These are phyloP conservation scores for Hordeum marinum DNA, from an alignment of 176 grass and related monocot genomes.

Conservation along the genomic window DNA sequence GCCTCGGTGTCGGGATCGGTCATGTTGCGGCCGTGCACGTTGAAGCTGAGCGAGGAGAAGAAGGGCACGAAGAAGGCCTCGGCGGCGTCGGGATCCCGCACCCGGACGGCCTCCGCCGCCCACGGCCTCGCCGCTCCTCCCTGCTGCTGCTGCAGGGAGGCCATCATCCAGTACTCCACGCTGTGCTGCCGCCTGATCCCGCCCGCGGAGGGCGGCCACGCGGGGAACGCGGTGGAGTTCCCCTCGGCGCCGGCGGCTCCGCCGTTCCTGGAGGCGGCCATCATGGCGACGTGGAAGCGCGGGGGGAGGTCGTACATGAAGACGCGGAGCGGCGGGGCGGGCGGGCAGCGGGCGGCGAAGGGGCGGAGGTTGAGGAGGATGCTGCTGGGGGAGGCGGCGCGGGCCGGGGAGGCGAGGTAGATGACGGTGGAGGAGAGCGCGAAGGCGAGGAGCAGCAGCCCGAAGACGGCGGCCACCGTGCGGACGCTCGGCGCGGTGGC, in stretches of 20 bases:
- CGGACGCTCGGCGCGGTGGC: conserved; percentile 28
- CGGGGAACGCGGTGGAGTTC: conserved; percentile 49
- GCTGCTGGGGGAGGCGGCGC: conserved; percentile 32
- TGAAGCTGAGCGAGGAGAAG: conserved; percentile 99
- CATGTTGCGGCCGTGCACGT: conserved; percentile 93
- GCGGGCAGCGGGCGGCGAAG: conserved; percentile 36
- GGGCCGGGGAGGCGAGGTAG: conserved; percentile 49
- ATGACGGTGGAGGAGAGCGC: conserved; percentile 50
- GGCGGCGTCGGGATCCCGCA: conserved; percentile 65
- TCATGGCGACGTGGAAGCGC: conserved; percentile 87
- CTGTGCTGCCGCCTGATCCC: conserved; percentile 89
- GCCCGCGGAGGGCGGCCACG: conserved; percentile 57
- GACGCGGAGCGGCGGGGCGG: conserved; percentile 45
- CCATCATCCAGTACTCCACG: conserved; percentile 99
- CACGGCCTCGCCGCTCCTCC: not conserved
- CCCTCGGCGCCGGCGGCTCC: not conserved
- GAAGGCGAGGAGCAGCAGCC: conserved; percentile 47
- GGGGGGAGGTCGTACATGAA: conserved; percentile 86
- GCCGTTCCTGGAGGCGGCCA: not conserved
- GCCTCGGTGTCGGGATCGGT: conserved; percentile 85
- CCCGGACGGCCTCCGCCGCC: conserved; percentile 59
- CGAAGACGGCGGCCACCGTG: conserved; percentile 36
- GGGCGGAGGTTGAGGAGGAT: conserved; percentile 40
- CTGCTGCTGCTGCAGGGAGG: conserved; percentile 43
- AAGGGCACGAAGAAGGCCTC: conserved; percentile 97